Percentiles rank a stretch among this genome's conserved stretches.
Conservation (phyloP, 148 eudicot genomes). For the Silene conica region DNA sequence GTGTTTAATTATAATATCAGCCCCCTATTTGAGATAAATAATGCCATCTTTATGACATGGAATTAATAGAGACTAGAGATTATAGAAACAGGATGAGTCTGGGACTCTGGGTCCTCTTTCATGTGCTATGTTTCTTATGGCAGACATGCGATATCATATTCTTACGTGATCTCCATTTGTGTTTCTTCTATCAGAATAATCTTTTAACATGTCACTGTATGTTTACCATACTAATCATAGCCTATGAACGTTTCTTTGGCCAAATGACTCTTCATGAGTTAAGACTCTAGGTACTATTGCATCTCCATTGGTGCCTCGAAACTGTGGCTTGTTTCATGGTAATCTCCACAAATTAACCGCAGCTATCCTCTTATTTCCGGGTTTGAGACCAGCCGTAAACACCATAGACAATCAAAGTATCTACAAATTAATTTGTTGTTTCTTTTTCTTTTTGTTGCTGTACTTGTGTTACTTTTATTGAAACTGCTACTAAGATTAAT, state of each 20-base stretch:
- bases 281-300: neutral
- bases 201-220: neutral
- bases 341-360: too few species aligned
- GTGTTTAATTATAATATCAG: neutral
- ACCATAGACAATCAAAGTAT: too few species aligned
- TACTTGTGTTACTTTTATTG: too few species aligned
- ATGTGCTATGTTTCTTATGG: slow-evolving; percentile 10
- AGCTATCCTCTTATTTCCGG: too few species aligned
- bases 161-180: slow-evolving; percentile 14
- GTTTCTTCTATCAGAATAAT: neutral
- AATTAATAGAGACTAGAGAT: neutral
- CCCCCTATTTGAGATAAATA: slow-evolving; percentile 2
- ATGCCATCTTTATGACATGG: slow-evolving; percentile 3
- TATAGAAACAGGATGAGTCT: neutral
- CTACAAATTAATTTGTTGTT: too few species aligned
- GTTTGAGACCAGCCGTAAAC: too few species aligned
- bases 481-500: neutral
- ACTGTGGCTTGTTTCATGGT: too few species aligned
- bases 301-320: too few species aligned
- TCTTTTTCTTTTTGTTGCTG: too few species aligned
- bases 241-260: neutral
- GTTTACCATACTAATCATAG: neutral
- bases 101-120: neutral
- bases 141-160: slow-evolving; percentile 9
- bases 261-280: neutral